These are phyloP conservation scores for Anthoceros angustus DNA, from an alignment of 225 moss, liverwort and hornwort genomes.

Conservation along the genomic window DNA sequence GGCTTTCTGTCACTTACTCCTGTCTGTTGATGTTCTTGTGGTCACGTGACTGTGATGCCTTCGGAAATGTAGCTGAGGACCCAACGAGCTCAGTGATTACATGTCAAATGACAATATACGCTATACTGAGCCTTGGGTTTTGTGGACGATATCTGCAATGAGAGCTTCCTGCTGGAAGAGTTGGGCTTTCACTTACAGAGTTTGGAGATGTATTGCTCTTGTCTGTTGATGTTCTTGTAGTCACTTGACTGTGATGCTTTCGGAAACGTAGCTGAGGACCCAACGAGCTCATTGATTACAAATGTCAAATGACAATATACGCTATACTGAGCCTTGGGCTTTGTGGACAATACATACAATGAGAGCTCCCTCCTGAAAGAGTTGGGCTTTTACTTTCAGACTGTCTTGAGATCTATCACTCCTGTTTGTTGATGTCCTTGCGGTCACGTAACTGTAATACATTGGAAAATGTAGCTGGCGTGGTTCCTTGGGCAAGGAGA, in stretches of 20 bases:
- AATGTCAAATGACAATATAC: conserved; percentile 2
- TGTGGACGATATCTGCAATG: not conserved
- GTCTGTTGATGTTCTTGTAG: not conserved
- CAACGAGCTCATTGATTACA: not conserved
- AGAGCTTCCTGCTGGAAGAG: not conserved
- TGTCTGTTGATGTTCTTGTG: not conserved
- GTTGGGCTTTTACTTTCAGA: not conserved
- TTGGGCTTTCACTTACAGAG: not conserved
- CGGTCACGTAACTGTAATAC: not conserved
- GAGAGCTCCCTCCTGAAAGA: not conserved
- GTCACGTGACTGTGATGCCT: not conserved
- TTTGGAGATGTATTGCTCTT: not conserved
- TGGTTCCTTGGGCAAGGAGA: no score
- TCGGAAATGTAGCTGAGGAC: no score
- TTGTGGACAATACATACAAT: not conserved
- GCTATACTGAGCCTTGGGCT: not conserved
- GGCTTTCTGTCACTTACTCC: not conserved
- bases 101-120: conserved; percentile 3
- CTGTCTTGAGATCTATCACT: not conserved
- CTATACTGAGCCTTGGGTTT: not conserved
- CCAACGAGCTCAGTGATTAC: not conserved
- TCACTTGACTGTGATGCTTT: not conserved
- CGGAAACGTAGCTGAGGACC: no score
- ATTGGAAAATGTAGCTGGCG: no score
- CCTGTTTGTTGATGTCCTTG: not conserved